phyloP scores from a whole-genome alignment of 805 yeast genomes.

The Babjeviella inositovora region DNA sequence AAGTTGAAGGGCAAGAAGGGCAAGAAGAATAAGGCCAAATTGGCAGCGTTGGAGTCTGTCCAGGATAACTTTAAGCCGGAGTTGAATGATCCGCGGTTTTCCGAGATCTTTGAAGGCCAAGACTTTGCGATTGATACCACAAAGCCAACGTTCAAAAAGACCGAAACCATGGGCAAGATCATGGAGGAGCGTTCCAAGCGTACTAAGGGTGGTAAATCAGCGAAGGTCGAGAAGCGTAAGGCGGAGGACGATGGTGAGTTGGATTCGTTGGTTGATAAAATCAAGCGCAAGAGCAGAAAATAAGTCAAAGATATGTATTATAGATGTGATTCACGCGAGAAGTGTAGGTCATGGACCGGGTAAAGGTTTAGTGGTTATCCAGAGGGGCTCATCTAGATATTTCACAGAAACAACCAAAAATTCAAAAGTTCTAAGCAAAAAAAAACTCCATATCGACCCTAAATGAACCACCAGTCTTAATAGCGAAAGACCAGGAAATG shows the following conservation, averaged over 20 bases:
- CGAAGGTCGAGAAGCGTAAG: constrained; percentile 3
- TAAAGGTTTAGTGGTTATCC: no score
- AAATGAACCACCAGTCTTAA: no score
- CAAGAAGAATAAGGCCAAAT: constrained; percentile 26
- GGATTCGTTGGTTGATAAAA: no score
- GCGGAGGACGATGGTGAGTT: neutral
- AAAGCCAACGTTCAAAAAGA: constrained; percentile 76
- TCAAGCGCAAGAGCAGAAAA: constrained; percentile 7
- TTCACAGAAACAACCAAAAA: no score
- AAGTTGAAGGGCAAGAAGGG: constrained; percentile 38
- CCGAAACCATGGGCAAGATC: constrained; percentile 73
- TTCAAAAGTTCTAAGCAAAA: no score
- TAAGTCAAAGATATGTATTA: no score
- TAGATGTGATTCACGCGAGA: no score
- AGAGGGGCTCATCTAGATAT: no score
- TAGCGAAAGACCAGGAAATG: no score
- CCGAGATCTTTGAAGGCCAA: constrained; percentile 68
- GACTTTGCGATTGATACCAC: constrained; percentile 93
- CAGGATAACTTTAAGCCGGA: constrained; percentile 48
- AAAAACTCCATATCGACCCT: no score
- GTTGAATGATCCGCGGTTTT: constrained; percentile 73
- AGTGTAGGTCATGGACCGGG: no score
- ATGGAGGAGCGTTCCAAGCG: constrained; percentile 60
- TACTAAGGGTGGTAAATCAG: constrained; percentile 8
- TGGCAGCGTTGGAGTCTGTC: constrained; percentile 28